Conservation (phyloP, 169 alveolate species). For the Plasmodium ovale region DNA sequence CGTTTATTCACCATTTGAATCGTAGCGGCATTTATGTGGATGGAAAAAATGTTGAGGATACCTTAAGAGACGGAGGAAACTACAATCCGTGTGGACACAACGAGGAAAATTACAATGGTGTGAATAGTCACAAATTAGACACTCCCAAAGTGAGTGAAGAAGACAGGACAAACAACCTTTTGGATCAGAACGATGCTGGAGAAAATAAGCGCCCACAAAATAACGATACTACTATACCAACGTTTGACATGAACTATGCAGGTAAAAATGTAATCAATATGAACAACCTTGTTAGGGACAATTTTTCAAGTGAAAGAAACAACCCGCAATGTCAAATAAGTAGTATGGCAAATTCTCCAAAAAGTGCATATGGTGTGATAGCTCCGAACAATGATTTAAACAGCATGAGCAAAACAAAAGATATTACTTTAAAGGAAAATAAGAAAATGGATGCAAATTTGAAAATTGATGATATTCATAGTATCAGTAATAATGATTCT, state of each 20-base stretch:
- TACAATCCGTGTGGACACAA: not conserved
- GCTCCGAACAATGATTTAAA: too few relatives aligned
- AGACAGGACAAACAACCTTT: not conserved
- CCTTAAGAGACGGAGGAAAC: not conserved
- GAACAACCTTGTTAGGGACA: too few relatives aligned
- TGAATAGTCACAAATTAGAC: not conserved
- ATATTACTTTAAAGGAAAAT: too few relatives aligned
- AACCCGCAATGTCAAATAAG: too few relatives aligned
- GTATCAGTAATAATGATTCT: too few relatives aligned
- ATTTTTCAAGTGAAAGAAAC: too few relatives aligned
- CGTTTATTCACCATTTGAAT: slow-evolving; percentile 48
- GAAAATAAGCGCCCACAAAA: not conserved
- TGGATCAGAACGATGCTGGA: not conserved
- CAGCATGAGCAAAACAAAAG: too few relatives aligned
- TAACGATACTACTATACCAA: not conserved
- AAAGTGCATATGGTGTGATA: too few relatives aligned
- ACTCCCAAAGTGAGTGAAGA: not conserved
- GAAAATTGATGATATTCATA: too few relatives aligned
- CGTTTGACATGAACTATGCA: not conserved
- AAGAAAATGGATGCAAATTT: too few relatives aligned
- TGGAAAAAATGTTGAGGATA: not conserved
- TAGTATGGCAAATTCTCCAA: too few relatives aligned
- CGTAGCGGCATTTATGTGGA: not conserved
- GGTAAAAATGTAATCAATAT: too few relatives aligned
- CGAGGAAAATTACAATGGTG: not conserved